Base-by-base conservation (phyloP, 768 basidiomycete species). In the Melanogaster broomeanus region DNA sequence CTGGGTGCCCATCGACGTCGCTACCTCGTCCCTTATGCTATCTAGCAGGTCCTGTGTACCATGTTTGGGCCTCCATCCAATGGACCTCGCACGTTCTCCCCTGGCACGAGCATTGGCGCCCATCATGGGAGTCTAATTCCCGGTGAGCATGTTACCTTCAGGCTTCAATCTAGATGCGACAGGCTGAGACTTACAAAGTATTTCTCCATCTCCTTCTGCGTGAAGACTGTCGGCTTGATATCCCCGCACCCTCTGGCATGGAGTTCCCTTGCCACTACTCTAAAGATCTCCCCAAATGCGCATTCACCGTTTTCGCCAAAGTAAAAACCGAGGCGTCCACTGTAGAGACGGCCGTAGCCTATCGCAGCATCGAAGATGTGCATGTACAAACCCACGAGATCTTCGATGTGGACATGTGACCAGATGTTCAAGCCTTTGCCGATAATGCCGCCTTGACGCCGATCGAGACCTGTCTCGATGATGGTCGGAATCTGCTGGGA, bases 341-440 rank as follows among this genome's bases (percentile, higher is more conserved):
- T 41, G 16, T 59, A 61, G 41, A 64, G 50, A 34, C 48, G 52
- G 39, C 38, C 45, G 44, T 31, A 47, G 1, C 66, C 58, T 18
- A 57, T 46, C 2, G 61, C 60, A 2, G 72, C 65, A 47, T 80
- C 72, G 48, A 77, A 77, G 1, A 83, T 57, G 0, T 65, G 51
- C 51, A 72, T 63, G 57, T 77, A 84, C 13, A 84, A 66, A 33
- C 33, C 75, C 61, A 6, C 70, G 67, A 43, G 67, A 31, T 85
- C 83, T 39, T 77, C 66, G 45, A 84, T 74, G 51, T 83, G 75
- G 18, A 85, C 78, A 53, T 81, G 82, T 0, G 78, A 75, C 85
- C 83, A 88, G 6, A 81, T 39, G 47, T 85, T 83, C 59, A 74
- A 67, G 1, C 87, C 86, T 37, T 73, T 58, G 0, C 85, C 84